Evolutionary conservation across 2,329 filamentous ascomycete genomes (phyloP).

Genomic region (Apiospora sp.): DNA sequence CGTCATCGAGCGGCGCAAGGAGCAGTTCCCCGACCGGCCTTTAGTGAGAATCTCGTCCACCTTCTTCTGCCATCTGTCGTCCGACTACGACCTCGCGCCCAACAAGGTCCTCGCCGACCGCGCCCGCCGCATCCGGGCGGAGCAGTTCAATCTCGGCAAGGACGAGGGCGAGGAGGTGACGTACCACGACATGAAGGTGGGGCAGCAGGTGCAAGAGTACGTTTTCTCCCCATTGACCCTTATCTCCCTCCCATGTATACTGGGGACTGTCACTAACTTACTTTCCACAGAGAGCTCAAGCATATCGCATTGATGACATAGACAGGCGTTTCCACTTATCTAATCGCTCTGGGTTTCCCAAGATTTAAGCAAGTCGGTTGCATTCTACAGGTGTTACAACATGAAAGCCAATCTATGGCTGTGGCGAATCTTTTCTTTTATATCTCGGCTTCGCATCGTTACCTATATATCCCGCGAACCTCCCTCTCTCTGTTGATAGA

Average conservation of each 20-base stretch:
- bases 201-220: constrained; percentile 64
- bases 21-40: constrained; percentile 55
- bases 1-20: constrained; percentile 53
- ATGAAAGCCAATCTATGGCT: neutral
- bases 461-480: constrained; percentile 8
- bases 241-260: neutral
- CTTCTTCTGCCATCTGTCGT: constrained; percentile 67
- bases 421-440: constrained; percentile 11
- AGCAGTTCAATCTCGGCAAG: constrained; percentile 56
- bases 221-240: constrained; percentile 35
- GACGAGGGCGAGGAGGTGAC: constrained; percentile 60
- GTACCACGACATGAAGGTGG: constrained; percentile 65
- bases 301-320: constrained; percentile 25
- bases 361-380: constrained; percentile 11
- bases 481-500: constrained; percentile 6
- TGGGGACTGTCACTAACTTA: neutral
- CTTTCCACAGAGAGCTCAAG: constrained; percentile 16
- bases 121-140: constrained; percentile 53
- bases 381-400: constrained; percentile 18
- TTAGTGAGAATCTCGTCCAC: constrained; percentile 66
- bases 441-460: neutral
- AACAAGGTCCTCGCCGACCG: constrained; percentile 55
- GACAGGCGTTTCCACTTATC: neutral
- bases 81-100: constrained; percentile 63
- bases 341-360: neutral